phyloP scores from a whole-genome alignment of 1,284 basidiomycete genomes.

The Pyrrhoderma noxium region DNA sequence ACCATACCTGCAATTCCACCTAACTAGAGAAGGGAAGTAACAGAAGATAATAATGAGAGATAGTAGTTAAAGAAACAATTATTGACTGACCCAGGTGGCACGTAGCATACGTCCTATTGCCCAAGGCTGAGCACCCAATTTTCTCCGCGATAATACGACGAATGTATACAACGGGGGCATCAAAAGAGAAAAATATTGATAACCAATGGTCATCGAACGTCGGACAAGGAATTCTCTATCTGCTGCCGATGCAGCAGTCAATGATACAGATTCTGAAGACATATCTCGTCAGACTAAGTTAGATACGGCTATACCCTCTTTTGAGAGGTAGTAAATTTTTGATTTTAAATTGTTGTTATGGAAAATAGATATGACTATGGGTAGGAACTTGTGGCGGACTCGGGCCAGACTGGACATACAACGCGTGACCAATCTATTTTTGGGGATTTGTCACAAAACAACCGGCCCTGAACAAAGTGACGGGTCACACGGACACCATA shows the following conservation, averaged over 20 bases:
- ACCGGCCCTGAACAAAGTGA: no score
- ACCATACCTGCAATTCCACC: slow-evolving; percentile 12
- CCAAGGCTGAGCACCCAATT: slow-evolving; percentile 15
- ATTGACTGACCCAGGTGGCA: slow-evolving; percentile 11
- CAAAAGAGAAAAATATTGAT: slow-evolving; percentile 16
- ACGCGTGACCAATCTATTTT: no score
- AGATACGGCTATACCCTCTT: no score
- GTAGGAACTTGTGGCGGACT: no score
- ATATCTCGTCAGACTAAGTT: not conserved
- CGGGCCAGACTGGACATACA: no score
- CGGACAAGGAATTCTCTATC: slow-evolving; percentile 18
- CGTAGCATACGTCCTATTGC: slow-evolving; percentile 14
- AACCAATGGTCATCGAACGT: slow-evolving; percentile 15
- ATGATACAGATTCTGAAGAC: slow-evolving; percentile 7
- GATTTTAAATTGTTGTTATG: no score
- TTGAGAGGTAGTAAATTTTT: no score
- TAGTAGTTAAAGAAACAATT: no score
- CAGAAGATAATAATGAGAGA: no score
- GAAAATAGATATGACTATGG: no score
- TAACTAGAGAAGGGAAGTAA: not conserved
- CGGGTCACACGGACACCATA: no score
- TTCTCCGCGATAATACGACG: slow-evolving; percentile 7
- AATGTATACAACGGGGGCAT: slow-evolving; percentile 16
- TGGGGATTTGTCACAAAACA: no score
- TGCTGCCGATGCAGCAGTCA: slow-evolving; percentile 10